Evolutionary conservation across 2,329 filamentous ascomycete species (phyloP).

Genomic region (Nigrospora osmanthi): DNA sequence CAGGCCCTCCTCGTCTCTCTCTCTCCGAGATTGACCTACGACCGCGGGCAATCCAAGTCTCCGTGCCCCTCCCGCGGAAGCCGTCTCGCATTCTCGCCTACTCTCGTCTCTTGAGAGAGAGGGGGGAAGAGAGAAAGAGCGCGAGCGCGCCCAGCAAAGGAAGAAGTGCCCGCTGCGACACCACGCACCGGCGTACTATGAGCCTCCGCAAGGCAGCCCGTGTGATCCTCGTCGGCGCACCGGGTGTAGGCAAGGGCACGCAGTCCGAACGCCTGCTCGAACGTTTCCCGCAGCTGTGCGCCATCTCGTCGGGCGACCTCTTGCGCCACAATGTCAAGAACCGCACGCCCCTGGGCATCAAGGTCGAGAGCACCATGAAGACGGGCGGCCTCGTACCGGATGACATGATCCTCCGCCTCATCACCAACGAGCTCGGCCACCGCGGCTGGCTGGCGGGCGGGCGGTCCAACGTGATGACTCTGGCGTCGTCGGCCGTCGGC

Average conservation of each 20-base stretch:
- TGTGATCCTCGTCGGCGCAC: constrained; percentile 89
- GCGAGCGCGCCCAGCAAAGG: too few relatives aligned
- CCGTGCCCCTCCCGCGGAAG: too few relatives aligned
- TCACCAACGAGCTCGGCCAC: constrained; percentile 77
- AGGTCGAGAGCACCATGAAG: constrained; percentile 85
- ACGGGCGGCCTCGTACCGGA: constrained; percentile 86
- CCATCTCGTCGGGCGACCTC: constrained; percentile 90
- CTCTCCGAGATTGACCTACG: too few relatives aligned
- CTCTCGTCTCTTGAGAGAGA: too few relatives aligned
- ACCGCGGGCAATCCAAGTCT: too few relatives aligned
- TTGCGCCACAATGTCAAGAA: constrained; percentile 88
- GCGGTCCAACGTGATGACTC: constrained; percentile 41
- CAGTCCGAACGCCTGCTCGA: constrained; percentile 84
- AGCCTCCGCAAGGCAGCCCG: constrained; percentile 75
- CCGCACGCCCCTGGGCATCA: constrained; percentile 78
- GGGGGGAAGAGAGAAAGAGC: too few relatives aligned
- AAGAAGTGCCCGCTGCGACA: too few relatives aligned
- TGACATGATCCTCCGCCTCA: constrained; percentile 83
- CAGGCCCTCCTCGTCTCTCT: too few relatives aligned
- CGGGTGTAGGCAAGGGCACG: constrained; percentile 95
- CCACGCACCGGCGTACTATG: constrained; percentile 31
- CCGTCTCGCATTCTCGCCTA: too few relatives aligned
- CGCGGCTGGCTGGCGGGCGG: constrained; percentile 70
- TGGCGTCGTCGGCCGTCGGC: constrained; percentile 31
- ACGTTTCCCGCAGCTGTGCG: constrained; percentile 79